Evolutionary conservation across 1,284 basidiomycete species (phyloP).

Genomic region (Vanrija pseudolonga): DNA sequence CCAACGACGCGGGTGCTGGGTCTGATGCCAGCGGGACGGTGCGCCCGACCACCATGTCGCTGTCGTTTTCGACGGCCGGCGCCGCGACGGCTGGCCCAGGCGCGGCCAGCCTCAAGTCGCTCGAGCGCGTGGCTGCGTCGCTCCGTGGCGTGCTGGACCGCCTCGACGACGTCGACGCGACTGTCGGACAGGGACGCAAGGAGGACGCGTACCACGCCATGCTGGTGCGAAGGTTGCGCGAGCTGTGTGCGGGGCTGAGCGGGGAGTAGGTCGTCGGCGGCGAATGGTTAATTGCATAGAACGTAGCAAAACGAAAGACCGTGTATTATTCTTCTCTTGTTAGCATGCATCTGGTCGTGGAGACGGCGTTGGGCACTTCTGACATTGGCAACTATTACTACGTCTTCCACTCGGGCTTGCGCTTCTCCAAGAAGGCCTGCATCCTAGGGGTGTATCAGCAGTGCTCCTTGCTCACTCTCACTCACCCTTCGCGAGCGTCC

Average conservation of each 20-base stretch:
- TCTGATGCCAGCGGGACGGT: constrained; percentile 14
- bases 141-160: constrained; percentile 41
- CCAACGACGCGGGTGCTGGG: constrained; percentile 38
- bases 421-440: constrained; percentile 16
- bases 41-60: constrained; percentile 34
- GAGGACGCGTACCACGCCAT: constrained; percentile 41
- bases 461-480: too few species aligned
- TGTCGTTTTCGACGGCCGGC: constrained; percentile 22
- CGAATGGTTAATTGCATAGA: background rate
- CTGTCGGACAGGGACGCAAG: constrained; percentile 21
- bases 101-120: constrained; percentile 23
- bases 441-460: background rate
- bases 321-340: too few species aligned
- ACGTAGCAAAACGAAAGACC: too few species aligned
- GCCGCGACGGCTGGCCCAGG: constrained; percentile 18
- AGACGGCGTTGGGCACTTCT: too few species aligned
- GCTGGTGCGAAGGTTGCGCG: constrained; percentile 41
- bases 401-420: constrained; percentile 16
- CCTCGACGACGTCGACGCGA: constrained; percentile 46
- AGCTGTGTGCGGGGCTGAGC: constrained; percentile 36
- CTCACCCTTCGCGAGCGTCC: constrained; percentile 15
- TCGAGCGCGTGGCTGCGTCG: constrained; percentile 36
- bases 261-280: constrained; percentile 5
- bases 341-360: too few species aligned
- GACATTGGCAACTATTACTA: background rate